These are phyloP conservation scores for Erysiphe pulchra DNA, from an alignment of 2,329 filamentous ascomycete genomes.

Conservation along the genomic window DNA sequence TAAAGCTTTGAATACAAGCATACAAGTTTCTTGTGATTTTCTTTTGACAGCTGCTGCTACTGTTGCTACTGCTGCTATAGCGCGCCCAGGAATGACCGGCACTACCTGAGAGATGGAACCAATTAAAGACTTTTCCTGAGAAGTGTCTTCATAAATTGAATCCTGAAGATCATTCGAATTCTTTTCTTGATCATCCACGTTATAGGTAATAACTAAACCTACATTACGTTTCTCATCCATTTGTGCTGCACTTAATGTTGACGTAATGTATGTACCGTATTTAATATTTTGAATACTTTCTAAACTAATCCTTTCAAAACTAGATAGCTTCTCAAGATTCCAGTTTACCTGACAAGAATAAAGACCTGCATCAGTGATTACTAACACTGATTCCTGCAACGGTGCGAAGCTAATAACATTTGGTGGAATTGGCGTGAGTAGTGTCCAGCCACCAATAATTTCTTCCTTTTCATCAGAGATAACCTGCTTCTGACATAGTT, in stretches of 20 bases:
- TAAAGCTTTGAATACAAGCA: conserved; percentile 30
- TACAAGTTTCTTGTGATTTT: conserved; percentile 7
- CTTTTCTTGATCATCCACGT: conserved; percentile 13
- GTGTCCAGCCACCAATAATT: conserved; percentile 68
- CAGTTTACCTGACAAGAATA: conserved; percentile 88
- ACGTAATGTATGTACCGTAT: conserved; percentile 74
- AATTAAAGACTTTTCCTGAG: conserved; percentile 15
- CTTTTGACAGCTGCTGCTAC: neutral
- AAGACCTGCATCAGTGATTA: conserved; percentile 62
- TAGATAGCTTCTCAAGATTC: conserved; percentile 81
- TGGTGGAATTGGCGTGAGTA: conserved; percentile 48
- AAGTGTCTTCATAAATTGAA: conserved; percentile 60
- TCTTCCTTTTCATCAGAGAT: conserved; percentile 66
- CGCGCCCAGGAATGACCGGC: neutral
- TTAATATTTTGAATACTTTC: conserved; percentile 46
- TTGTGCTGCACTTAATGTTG: conserved; percentile 53
- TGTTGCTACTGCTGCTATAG: neutral
- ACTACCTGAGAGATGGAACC: conserved; percentile 1
- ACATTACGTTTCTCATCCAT: conserved; percentile 58
- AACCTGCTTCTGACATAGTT: conserved; percentile 66
- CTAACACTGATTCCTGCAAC: conserved; percentile 68
- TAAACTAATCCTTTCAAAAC: conserved; percentile 67
- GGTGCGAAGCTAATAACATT: conserved; percentile 37
- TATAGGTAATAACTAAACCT: conserved; percentile 59
- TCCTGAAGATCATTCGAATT: conserved; percentile 22